Evolutionary conservation across 2,329 filamentous ascomycete species (phyloP).

Genomic region (Shiraia bambusicola): DNA sequence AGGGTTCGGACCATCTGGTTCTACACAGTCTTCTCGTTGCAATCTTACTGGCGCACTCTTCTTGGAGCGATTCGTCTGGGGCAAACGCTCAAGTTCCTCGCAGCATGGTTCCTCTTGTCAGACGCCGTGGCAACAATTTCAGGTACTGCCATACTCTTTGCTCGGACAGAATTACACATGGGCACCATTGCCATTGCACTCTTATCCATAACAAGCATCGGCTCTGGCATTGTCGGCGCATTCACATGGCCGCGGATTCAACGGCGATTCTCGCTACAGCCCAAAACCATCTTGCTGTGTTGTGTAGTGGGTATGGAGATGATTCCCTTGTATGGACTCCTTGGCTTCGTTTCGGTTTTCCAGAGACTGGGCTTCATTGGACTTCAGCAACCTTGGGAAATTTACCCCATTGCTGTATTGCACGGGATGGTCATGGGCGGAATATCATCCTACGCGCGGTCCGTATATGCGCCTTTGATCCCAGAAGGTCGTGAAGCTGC

Average conservation of each 20-base stretch:
- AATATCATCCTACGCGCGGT: conserved; percentile 82
- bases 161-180: conserved; percentile 88
- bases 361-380: conserved; percentile 72
- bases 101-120: conserved; percentile 87
- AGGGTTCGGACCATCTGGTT: conserved; percentile 49
- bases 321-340: conserved; percentile 83
- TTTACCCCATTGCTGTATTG: conserved; percentile 81
- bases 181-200: conserved; percentile 78
- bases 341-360: conserved; percentile 80
- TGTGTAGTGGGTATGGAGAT: conserved; percentile 85
- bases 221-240: conserved; percentile 79
- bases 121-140: conserved; percentile 92
- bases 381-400: conserved; percentile 86
- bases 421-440: conserved; percentile 90
- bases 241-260: conserved; percentile 84
- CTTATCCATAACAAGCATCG: conserved; percentile 87
- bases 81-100: conserved; percentile 74
- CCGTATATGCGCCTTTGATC: conserved; percentile 85
- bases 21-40: conserved; percentile 81
- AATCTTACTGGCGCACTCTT: conserved; percentile 75
- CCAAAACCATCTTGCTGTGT: conserved; percentile 80
- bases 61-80: conserved; percentile 67
- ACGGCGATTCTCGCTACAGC: conserved; percentile 62
- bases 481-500: conserved; percentile 89
- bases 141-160: conserved; percentile 90